A percentile compares a stretch with the other conserved stretches of the same genome.
phyloP scores from a whole-genome alignment of 257 asterid species.

The Nemophila menziesii region DNA sequence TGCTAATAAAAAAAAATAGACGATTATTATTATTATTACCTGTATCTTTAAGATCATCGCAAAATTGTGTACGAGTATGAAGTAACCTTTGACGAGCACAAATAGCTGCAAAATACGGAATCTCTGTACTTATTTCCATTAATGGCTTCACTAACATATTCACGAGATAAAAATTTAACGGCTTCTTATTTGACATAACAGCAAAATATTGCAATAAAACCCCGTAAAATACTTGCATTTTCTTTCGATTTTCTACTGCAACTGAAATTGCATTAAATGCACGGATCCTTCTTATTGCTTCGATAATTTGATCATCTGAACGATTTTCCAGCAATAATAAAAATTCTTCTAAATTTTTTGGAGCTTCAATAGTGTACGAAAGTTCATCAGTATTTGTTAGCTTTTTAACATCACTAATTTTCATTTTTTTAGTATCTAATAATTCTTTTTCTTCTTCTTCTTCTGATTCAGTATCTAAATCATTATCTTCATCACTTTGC shows the following conservation, averaged over 20 bases:
- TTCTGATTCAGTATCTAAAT: slow-evolving; percentile 33
- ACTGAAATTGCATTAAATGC: slow-evolving; percentile 62
- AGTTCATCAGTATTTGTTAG: slow-evolving; percentile 34
- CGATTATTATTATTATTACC: slow-evolving; percentile 26
- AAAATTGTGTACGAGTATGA: slow-evolving; percentile 51
- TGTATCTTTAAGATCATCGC: slow-evolving; percentile 49
- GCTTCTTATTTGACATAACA: slow-evolving; percentile 61
- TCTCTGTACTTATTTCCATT: slow-evolving; percentile 88
- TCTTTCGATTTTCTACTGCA: slow-evolving; percentile 85
- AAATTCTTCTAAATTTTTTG: slow-evolving; percentile 69
- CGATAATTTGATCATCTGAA: slow-evolving; percentile 71
- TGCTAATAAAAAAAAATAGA: neutral
- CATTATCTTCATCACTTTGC: slow-evolving; percentile 86
- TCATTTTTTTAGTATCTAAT: slow-evolving; percentile 14
- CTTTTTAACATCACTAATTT: slow-evolving; percentile 18
- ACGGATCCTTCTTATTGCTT: slow-evolving; percentile 81
- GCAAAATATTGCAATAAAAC: slow-evolving; percentile 86
- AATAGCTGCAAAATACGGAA: slow-evolving; percentile 91
- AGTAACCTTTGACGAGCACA: slow-evolving; percentile 88
- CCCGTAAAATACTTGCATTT: slow-evolving; percentile 92
- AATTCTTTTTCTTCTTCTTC: slow-evolving; percentile 28
- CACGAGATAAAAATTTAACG: slow-evolving; percentile 54
- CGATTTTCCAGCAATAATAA: slow-evolving; percentile 50
- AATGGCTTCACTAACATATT: slow-evolving; percentile 74
- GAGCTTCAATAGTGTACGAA: slow-evolving; percentile 94